phyloP scores from a whole-genome alignment of 2,329 filamentous ascomycete genomes.

The Furcasterigmium sp. region DNA sequence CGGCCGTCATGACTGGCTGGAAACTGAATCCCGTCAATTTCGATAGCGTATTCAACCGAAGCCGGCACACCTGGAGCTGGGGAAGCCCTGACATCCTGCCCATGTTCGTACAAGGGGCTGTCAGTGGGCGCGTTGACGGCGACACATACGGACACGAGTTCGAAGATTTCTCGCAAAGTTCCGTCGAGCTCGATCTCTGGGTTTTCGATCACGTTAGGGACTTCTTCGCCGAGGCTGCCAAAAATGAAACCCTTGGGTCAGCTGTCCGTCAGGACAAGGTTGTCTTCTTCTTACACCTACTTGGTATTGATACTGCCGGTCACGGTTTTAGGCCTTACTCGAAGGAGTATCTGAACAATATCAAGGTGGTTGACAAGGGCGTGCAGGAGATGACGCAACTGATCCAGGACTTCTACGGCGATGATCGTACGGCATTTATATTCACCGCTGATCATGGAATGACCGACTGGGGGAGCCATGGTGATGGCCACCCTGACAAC shows the following conservation, averaged over 20 bases:
- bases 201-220: slow-evolving; percentile 92
- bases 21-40: slow-evolving; percentile 98
- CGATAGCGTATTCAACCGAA: slow-evolving; percentile 97
- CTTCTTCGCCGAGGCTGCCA: slow-evolving; percentile 75
- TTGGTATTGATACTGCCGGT: slow-evolving; percentile 87
- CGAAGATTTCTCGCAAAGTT: slow-evolving; percentile 86
- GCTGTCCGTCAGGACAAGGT: slow-evolving; percentile 76
- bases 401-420: slow-evolving; percentile 79
- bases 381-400: slow-evolving; percentile 78
- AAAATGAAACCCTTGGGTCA: slow-evolving; percentile 68
- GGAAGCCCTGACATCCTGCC: slow-evolving; percentile 94
- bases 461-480: slow-evolving; percentile 99
- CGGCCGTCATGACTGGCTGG: slow-evolving; percentile 95
- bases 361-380: slow-evolving; percentile 88
- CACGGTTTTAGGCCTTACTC: slow-evolving; percentile 88
- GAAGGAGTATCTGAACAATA: slow-evolving; percentile 89
- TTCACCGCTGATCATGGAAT: slow-evolving; percentile 99
- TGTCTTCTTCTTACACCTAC: slow-evolving; percentile 91
- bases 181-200: slow-evolving; percentile 80
- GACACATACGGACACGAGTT: slow-evolving; percentile 76
- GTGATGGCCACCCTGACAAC: slow-evolving; percentile 95
- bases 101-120: slow-evolving; percentile 95
- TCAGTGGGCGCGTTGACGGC: slow-evolving; percentile 81
- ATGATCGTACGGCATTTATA: slow-evolving; percentile 84
- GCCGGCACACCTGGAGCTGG: slow-evolving; percentile 98